Base-by-base conservation (phyloP, 805 yeast genomes). In the Teunomyces atbi region DNA sequence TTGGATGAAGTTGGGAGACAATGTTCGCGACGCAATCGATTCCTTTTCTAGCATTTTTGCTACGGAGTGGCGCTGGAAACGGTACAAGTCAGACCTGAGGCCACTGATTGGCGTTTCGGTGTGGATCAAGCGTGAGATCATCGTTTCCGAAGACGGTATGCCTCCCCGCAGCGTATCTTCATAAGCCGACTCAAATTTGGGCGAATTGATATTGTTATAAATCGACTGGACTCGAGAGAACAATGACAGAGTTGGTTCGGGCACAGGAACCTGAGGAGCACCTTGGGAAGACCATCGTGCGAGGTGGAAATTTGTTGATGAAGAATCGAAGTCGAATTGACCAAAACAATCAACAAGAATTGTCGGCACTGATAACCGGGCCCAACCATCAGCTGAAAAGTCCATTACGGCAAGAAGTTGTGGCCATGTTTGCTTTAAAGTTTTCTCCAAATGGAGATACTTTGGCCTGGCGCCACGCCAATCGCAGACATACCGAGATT, bases 31-130 rank as follows among this genome's bases (percentile, higher is more conserved):
- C 6, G 72, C 64, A 1, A 49, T 34, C 0, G 73, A 51, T 55
- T 84, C 90, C 52, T 69, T 74, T 43, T 73, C 76, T 23, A 74
- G 60, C 89, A 84, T 84, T 52, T 76, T 78, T 2, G 77, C 71
- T 5, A 84, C 69, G 0, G 89, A 82, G 42, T 77, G 72, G n/a
- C 73, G 59, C 58, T 84, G 90, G 54, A 82, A 84, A 3, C 72
- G 70, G 55, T 82, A 84, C 10, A 84, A 63, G 0, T 53, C 47
- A 15, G 85, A 74, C 37, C 64, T 70, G 42, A 84, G 65, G 0
- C 88, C 89, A 1, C 50, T 20, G 3, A 50, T 32, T 11, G 18
- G 26, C 5, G 16, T 16, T 11, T 12, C 19, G 10, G 28, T 37
- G 8, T 36, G 20, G 11, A 36, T 20, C 16, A 36, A 21, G 4